These are phyloP conservation scores for Chaetomium sp. DNA, from an alignment of 2,329 filamentous ascomycete species.

Conservation along the genomic window DNA sequence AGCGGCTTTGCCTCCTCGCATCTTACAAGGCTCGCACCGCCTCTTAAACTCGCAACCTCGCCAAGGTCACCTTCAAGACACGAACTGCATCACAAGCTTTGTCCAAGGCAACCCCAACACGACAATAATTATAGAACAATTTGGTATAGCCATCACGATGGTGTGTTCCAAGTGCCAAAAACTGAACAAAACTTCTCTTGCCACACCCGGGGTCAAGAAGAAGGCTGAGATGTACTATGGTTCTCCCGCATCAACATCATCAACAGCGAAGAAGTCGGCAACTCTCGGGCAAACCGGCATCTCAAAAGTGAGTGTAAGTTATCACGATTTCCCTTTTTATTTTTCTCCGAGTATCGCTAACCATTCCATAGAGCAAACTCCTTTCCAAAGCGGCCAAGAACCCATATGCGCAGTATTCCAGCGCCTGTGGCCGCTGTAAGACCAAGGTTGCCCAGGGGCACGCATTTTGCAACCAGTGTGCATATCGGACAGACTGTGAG, in stretches of 20 bases:
- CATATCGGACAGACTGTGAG: conserved; percentile 55
- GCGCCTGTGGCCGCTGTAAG: conserved; percentile 55
- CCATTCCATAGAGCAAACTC: conserved; percentile 49
- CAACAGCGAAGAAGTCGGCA: conserved; percentile 38
- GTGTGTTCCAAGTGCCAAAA: conserved; percentile 61
- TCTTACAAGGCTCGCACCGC: neutral
- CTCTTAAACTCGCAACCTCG: neutral
- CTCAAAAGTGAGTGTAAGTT: conserved; percentile 42
- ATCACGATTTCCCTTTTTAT: no score
- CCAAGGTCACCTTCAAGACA: neutral
- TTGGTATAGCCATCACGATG: conserved; percentile 35
- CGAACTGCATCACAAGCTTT: neutral
- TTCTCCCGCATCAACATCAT: conserved; percentile 42
- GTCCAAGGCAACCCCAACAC: neutral
- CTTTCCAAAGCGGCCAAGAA: conserved; percentile 59
- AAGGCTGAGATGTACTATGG: conserved; percentile 62
- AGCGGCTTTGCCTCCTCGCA: neutral
- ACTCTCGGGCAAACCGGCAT: conserved; percentile 53
- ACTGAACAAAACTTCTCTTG: conserved; percentile 54
- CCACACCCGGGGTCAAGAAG: conserved; percentile 59
- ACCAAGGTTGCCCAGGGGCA: conserved; percentile 56
- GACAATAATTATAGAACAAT: no score
- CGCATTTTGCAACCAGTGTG: conserved; percentile 55
- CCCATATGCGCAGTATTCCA: conserved; percentile 56
- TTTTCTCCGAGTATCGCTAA: neutral